Percentiles rank a stretch among this genome's conserved stretches.
These are phyloP conservation scores for Dianthus caryophyllus DNA, from an alignment of 148 eudicot species.

Conservation along the genomic window DNA sequence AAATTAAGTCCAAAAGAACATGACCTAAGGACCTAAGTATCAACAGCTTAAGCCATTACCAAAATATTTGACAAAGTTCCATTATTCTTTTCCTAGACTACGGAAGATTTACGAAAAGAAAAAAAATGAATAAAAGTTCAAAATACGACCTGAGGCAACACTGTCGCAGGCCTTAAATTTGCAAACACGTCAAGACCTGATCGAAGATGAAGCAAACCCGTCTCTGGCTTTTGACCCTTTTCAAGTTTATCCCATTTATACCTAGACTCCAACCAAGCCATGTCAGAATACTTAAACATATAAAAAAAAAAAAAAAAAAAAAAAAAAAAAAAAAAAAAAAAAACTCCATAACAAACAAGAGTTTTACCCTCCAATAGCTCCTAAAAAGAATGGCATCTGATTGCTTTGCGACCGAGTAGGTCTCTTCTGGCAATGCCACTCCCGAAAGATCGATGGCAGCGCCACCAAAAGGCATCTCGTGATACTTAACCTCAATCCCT, in stretches of 20 bases:
- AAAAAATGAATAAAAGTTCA: not conserved
- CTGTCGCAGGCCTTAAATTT: slow-evolving; percentile 91
- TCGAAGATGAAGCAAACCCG: slow-evolving; percentile 93
- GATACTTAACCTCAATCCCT: slow-evolving; percentile 62
- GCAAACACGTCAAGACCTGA: slow-evolving; percentile 94
- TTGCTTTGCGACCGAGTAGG: slow-evolving; percentile 62
- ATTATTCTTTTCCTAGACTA: not conserved
- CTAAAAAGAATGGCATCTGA: slow-evolving; percentile 96
- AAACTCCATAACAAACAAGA: not conserved
- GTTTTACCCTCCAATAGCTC: slow-evolving; percentile 88
- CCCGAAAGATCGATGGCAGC: slow-evolving; percentile 81
- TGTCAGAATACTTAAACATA: not conserved
- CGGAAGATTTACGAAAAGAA: not conserved
- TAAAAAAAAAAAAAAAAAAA: too few species aligned
- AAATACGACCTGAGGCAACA: slow-evolving; percentile 72
- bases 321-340: not conserved
- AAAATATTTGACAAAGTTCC: not conserved
- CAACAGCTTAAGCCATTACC: not conserved
- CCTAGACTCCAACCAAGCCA: slow-evolving; percentile 30
- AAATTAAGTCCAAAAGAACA: too few species aligned
- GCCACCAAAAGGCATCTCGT: slow-evolving; percentile 90
- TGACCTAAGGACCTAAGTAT: too few species aligned
- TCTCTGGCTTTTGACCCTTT: slow-evolving; percentile 88
- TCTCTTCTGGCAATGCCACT: slow-evolving; percentile 93
- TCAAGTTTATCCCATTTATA: slow-evolving; percentile 92